A percentile compares a stretch with the other conserved stretches of the same genome.
These are phyloP conservation scores for Aspergillus funiculosus DNA, from an alignment of 495 filamentous ascomycete species.

Conservation along the genomic window DNA sequence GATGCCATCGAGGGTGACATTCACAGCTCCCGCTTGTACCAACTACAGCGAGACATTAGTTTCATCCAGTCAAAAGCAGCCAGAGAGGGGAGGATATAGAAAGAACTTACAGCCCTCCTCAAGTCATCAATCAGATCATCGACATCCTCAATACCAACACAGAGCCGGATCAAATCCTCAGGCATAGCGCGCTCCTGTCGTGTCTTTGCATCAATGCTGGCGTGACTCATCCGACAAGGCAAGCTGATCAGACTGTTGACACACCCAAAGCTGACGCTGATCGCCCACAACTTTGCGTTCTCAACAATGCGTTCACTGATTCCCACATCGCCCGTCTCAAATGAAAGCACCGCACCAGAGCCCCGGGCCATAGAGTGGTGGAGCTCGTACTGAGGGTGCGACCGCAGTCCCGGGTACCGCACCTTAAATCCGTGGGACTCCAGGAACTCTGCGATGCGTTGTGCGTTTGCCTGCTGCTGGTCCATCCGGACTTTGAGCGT, in stretches of 20 bases:
- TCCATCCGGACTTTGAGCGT: constrained; percentile 97
- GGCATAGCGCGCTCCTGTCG: constrained; percentile 83
- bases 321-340: constrained; percentile 81
- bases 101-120: constrained; percentile 70
- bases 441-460: constrained; percentile 85
- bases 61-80: constrained; percentile 8
- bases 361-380: constrained; percentile 93
- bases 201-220: constrained; percentile 94
- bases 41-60: constrained; percentile 49
- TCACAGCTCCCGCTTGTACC: constrained; percentile 89
- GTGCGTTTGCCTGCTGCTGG: constrained; percentile 89
- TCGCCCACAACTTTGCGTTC: constrained; percentile 83
- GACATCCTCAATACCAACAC: constrained; percentile 93
- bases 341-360: constrained; percentile 87
- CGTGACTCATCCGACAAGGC: constrained; percentile 99
- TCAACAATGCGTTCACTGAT: constrained; percentile 92
- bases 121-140: constrained; percentile 93
- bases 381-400: constrained; percentile 92
- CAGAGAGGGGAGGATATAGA: constrained; percentile 3
- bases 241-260: constrained; percentile 98
- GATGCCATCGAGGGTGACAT: constrained; percentile 72
- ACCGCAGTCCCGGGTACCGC: constrained; percentile 86
- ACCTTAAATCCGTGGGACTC: constrained; percentile 90
- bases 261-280: constrained; percentile 94
- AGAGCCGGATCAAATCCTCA: constrained; percentile 91